These are phyloP conservation scores for Saturnispora serradocipensis DNA, from an alignment of 805 yeast genomes.

Conservation along the genomic window DNA sequence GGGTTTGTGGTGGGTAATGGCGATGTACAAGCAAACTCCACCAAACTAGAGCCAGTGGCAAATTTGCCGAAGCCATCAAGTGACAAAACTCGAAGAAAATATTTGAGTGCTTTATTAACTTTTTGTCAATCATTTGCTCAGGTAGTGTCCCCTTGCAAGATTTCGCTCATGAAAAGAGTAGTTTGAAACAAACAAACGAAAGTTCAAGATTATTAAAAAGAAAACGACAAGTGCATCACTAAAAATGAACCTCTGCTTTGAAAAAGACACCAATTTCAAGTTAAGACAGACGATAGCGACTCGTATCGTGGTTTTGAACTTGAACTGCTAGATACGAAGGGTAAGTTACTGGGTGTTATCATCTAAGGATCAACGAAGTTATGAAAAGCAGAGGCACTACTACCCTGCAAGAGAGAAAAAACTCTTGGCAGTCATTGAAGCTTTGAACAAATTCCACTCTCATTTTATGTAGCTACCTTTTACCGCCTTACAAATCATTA, in stretches of 20 bases:
- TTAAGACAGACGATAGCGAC: slow-evolving; percentile 6
- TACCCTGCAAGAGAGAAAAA: slow-evolving; percentile 1
- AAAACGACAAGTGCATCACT: background rate
- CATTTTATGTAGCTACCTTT: slow-evolving; percentile 1
- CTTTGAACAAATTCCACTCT: background rate
- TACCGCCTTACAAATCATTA: slow-evolving; percentile 2
- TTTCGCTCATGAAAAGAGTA: background rate
- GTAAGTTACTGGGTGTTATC: slow-evolving; percentile 4
- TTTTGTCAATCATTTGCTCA: background rate
- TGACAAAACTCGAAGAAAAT: background rate
- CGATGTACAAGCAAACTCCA: background rate
- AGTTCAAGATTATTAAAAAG: background rate
- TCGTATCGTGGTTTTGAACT: background rate
- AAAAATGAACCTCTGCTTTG: background rate
- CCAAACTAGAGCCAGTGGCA: background rate
- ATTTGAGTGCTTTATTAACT: background rate
- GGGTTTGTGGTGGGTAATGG: background rate
- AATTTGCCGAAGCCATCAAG: background rate
- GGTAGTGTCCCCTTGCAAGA: background rate
- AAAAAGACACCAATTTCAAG: background rate
- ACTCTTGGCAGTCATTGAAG: background rate
- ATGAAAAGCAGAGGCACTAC: background rate
- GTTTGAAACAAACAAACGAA: background rate
- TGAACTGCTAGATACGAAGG: slow-evolving; percentile 3
- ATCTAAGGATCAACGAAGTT: slow-evolving; percentile 4